A percentile compares a stretch with the other conserved stretches of the same genome.
Evolutionary conservation across 345 rosid genomes (phyloP).

Genomic region (Triadica sebifera): DNA sequence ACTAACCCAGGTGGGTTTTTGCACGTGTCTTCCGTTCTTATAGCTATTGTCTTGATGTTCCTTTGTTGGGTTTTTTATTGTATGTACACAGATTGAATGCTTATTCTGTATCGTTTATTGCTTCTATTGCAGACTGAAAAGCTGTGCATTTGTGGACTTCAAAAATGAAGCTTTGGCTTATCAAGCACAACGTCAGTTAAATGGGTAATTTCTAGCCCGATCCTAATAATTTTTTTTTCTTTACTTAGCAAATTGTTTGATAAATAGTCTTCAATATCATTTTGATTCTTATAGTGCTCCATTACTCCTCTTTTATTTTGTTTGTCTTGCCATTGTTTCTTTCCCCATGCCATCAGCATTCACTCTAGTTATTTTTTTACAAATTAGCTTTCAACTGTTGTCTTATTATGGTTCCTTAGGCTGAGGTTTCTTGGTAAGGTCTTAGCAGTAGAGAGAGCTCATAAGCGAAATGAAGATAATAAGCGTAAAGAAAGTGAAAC

Average conservation of each 20-base stretch:
- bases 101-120: neutral
- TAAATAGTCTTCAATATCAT: neutral
- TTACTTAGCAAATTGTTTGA: neutral
- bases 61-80: neutral
- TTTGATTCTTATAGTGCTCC: neutral
- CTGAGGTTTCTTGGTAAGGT: conserved; percentile 92
- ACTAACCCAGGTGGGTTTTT: neutral
- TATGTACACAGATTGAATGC: neutral
- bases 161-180: conserved; percentile 63
- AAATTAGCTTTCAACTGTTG: conserved; percentile 15
- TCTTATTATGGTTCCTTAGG: conserved; percentile 43
- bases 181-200: conserved; percentile 78
- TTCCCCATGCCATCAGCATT: neutral
- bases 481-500: conserved; percentile 41
- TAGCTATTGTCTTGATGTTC: neutral
- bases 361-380: neutral
- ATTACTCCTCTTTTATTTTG: neutral
- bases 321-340: neutral
- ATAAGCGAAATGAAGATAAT: conserved; percentile 43
- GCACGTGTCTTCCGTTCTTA: neutral
- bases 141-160: conserved; percentile 90
- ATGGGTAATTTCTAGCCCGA: conserved; percentile 52
- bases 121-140: conserved; percentile 52
- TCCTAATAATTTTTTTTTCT: neutral
- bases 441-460: conserved; percentile 72